These are phyloP conservation scores for Thozetella sp. DNA, from an alignment of 495 filamentous ascomycete genomes.

Conservation along the genomic window DNA sequence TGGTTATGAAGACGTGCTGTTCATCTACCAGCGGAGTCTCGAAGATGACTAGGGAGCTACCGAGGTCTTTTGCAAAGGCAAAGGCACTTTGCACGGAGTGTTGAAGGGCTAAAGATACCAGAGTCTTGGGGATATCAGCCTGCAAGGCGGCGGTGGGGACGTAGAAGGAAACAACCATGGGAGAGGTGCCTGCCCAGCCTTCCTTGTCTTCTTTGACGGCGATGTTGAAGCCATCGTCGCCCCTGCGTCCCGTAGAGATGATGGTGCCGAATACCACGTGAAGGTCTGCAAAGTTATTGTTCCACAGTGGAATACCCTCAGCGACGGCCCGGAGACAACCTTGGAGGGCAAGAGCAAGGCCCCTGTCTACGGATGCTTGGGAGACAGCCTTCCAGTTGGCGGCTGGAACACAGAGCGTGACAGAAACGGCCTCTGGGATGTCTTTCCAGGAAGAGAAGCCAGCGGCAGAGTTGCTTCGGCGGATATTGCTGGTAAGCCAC, in stretches of 20 bases:
- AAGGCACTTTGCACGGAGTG: constrained; percentile 3
- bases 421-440: constrained; percentile 29
- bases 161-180: constrained; percentile 40
- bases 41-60: constrained; percentile 14
- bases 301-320: neutral
- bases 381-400: constrained; percentile 7
- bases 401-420: constrained; percentile 36
- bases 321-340: constrained; percentile 5
- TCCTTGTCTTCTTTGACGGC: constrained; percentile 15
- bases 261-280: constrained; percentile 36
- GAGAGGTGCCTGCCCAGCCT: constrained; percentile 32
- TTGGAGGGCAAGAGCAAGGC: constrained; percentile 4
- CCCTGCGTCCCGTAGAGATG: constrained; percentile 15
- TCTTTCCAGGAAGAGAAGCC: constrained; percentile 26
- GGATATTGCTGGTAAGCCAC: neutral
- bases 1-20: constrained; percentile 33
- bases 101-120: constrained; percentile 21
- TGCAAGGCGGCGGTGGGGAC: constrained; percentile 29
- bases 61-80: constrained; percentile 10
- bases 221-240: constrained; percentile 20
- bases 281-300: constrained; percentile 21
- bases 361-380: constrained; percentile 6
- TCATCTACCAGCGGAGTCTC: constrained; percentile 18
- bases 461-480: neutral
- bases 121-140: constrained; percentile 14